Conservation (phyloP, 2,329 filamentous ascomycete genomes). For the Rhinocladiella mackenziei region DNA sequence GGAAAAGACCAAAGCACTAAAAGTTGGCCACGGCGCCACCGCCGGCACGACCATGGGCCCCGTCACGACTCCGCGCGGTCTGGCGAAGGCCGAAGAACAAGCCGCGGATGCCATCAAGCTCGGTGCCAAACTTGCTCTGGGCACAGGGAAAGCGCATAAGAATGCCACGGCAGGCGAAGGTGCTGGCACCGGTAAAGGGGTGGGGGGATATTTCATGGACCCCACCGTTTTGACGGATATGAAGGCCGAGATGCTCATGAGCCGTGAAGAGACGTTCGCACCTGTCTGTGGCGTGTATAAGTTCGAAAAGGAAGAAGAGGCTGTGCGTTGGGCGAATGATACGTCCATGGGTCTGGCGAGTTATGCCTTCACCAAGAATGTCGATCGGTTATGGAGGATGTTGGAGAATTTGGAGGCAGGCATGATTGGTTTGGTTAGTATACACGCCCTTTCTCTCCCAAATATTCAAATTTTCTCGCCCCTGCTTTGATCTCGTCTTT, state of each 20-base stretch:
- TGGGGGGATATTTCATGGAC: conserved; percentile 64
- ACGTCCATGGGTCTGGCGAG: conserved; percentile 45
- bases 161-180: conserved; percentile 46
- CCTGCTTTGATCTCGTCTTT: background rate
- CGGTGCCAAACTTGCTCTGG: conserved; percentile 61
- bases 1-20: conserved; percentile 49
- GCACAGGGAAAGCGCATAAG: conserved; percentile 45
- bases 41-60: conserved; percentile 57
- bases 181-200: conserved; percentile 42
- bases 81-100: conserved; percentile 55
- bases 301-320: conserved; percentile 65
- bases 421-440: conserved; percentile 59
- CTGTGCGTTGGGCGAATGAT: conserved; percentile 41
- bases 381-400: conserved; percentile 62
- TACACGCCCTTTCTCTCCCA: conserved; percentile 5
- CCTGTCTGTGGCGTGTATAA: conserved; percentile 61
- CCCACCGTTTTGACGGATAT: conserved; percentile 62
- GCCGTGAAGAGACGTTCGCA: conserved; percentile 61
- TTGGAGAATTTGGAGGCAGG: conserved; percentile 65
- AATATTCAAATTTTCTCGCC: background rate
- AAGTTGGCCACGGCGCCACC: conserved; percentile 58
- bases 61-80: conserved; percentile 53
- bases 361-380: conserved; percentile 65
- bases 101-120: conserved; percentile 61
- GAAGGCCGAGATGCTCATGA: conserved; percentile 55